phyloP scores from a whole-genome alignment of 1,284 basidiomycete genomes.

The Irpex sp. region DNA sequence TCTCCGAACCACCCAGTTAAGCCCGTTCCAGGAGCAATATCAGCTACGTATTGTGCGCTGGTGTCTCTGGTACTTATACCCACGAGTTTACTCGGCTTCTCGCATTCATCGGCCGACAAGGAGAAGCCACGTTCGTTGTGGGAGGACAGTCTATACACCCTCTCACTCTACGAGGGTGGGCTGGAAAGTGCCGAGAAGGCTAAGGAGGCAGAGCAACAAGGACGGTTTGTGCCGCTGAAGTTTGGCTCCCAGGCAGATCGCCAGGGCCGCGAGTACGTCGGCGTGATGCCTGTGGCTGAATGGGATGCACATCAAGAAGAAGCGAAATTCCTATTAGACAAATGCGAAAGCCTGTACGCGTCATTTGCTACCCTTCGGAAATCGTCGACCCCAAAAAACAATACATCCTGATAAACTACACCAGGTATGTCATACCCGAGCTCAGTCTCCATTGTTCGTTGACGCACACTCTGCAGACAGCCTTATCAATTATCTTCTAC shows the following conservation, averaged over 20 bases:
- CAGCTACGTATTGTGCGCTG: conserved; percentile 60
- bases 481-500: no score
- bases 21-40: conserved; percentile 60
- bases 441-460: no score
- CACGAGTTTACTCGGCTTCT: conserved; percentile 11
- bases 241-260: conserved; percentile 54
- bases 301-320: conserved; percentile 48
- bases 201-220: conserved; percentile 11
- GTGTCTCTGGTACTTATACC: conserved; percentile 47
- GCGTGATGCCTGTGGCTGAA: conserved; percentile 40
- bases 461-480: no score
- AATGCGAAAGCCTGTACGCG: conserved; percentile 50
- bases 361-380: conserved; percentile 21
- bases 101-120: conserved; percentile 17
- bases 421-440: no score
- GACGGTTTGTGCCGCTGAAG: conserved; percentile 33
- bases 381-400: not conserved
- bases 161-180: conserved; percentile 13
- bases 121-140: conserved; percentile 16
- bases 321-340: conserved; percentile 43
- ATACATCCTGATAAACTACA: not conserved
- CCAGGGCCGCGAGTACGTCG: conserved; percentile 53
- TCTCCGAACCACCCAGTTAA: conserved; percentile 61
- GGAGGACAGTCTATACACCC: conserved; percentile 13
- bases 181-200: conserved; percentile 12